A percentile compares a stretch with the other conserved stretches of the same genome.
These are phyloP conservation scores for Nothopassalora personata DNA, from an alignment of 2,329 filamentous ascomycete genomes.

Conservation along the genomic window DNA sequence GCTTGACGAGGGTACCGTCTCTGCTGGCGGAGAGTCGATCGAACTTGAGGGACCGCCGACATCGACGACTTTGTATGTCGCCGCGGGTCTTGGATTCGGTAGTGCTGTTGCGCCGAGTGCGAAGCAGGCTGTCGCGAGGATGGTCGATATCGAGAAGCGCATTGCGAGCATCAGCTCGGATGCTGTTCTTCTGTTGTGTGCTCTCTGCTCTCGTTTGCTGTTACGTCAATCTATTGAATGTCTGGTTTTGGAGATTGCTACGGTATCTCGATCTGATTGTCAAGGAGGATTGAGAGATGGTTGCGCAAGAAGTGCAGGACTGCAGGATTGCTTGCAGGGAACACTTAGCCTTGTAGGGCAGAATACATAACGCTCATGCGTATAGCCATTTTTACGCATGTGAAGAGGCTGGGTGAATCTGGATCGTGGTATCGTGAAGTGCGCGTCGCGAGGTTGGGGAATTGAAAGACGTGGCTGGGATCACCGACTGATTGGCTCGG, in stretches of 20 bases:
- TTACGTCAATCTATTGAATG: neutral
- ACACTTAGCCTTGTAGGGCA: neutral
- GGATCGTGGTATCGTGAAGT: neutral
- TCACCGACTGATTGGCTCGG: neutral
- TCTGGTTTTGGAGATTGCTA: neutral
- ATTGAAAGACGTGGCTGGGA: neutral
- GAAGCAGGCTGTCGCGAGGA: conserved; percentile 22
- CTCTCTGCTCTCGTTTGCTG: neutral
- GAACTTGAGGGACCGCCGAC: conserved; percentile 22
- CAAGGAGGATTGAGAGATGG: conserved; percentile 15
- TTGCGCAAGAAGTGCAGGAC: conserved; percentile 13
- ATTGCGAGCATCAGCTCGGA: conserved; percentile 10
- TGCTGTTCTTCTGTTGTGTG: neutral
- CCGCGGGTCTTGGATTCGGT: conserved; percentile 21
- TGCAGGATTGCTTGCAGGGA: conserved; percentile 7
- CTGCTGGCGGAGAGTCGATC: conserved; percentile 7
- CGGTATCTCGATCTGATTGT: neutral
- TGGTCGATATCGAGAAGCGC: conserved; percentile 10
- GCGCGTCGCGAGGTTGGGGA: conserved; percentile 7
- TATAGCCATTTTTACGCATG: conserved; percentile 5
- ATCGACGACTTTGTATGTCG: conserved; percentile 30
- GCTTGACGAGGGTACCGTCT: conserved; percentile 9
- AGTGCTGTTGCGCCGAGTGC: conserved; percentile 23
- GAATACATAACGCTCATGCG: conserved; percentile 3
- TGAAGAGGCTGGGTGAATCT: neutral